Base-by-base conservation (phyloP, 2,329 filamentous ascomycete species). In the Iodosphaeria phyllophila region DNA sequence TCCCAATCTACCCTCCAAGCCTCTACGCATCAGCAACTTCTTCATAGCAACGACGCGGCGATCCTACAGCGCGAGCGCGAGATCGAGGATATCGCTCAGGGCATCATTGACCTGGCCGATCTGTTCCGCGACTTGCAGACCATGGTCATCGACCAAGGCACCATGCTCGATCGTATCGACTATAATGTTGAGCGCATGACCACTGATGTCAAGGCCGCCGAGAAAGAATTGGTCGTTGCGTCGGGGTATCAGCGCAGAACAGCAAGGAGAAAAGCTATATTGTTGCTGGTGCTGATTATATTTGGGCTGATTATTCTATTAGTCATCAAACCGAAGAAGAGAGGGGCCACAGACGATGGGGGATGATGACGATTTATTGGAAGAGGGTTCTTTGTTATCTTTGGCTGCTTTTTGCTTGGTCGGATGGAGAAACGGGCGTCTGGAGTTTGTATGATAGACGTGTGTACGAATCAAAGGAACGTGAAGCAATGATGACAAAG, bases 111-210 rank as follows among this genome's bases (percentile, higher is more conserved):
- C 45, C 59, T 98, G 6, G 80, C 86, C 4, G 89, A 93, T 46
- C 80, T 98, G 25, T 98, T 98, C 56, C 80, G 91, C 32, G 89
- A 98, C 41, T 58, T 98, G 16, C 89, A 98, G 50, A 74, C 64
- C 23, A 95, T 98, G 84, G 82, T 91, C 38, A 84, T 92, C 35
- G 78, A 89, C 43, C 78, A 89, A 48, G 82, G 82, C 26, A 89
- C 80, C 9, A 78, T 91, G 65, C 62, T 92, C 13, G 84, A 92
- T 49, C 74, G 89, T 41, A 91, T 92, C 40, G 92, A 98, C 50
- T 98, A 93, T 54, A 98, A 98, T 40, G 83, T 98, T 26, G 89
- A 98, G 52, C 67, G 75, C 32, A 93, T 95, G 78, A 70, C 73
- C n/a, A 74, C 72, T 12, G 83, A 95, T 41, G 82, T 98, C 30